Percentiles rank a stretch among this genome's conserved stretches.
These are phyloP conservation scores for Podospora australis DNA, from an alignment of 495 filamentous ascomycete species.

Conservation along the genomic window DNA sequence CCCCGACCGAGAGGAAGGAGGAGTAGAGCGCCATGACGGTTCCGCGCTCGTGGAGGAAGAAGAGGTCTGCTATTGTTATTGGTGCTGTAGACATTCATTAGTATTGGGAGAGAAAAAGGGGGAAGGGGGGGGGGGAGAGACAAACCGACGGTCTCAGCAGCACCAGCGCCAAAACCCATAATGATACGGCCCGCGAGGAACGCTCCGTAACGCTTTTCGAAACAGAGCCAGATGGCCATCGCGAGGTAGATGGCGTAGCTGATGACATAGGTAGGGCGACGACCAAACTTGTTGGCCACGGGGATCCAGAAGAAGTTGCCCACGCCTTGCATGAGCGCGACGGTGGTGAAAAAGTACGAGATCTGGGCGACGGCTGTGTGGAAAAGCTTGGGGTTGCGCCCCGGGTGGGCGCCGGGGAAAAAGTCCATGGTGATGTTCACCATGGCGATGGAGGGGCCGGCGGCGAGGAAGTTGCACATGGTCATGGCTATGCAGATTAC, in stretches of 20 bases:
- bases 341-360: constrained; percentile 48
- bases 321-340: constrained; percentile 43
- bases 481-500: constrained; percentile 48
- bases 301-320: constrained; percentile 53
- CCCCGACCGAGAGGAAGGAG: constrained; percentile 41
- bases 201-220: constrained; percentile 36
- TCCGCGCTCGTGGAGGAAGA: constrained; percentile 54
- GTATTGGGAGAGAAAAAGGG: neutral
- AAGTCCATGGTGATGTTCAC: constrained; percentile 41
- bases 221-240: constrained; percentile 40
- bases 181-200: constrained; percentile 43
- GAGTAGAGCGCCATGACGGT: constrained; percentile 44
- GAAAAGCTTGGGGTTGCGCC: constrained; percentile 15
- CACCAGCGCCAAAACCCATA: constrained; percentile 47
- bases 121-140: neutral
- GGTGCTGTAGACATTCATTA: constrained; percentile 24
- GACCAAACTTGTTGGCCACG: constrained; percentile 48
- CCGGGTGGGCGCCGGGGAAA: constrained; percentile 27
- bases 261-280: constrained; percentile 46
- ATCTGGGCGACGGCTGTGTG: constrained; percentile 35
- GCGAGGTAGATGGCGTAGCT: constrained; percentile 41
- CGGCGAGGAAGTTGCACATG: constrained; percentile 51
- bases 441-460: constrained; percentile 48
- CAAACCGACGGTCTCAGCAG: constrained; percentile 43
- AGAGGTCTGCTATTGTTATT: constrained; percentile 50